Evolutionary conservation across 2,329 filamentous ascomycete genomes (phyloP), one percentile per base, ranked within the genome.

Genomic region (Metarhizium brunneum): DNA sequence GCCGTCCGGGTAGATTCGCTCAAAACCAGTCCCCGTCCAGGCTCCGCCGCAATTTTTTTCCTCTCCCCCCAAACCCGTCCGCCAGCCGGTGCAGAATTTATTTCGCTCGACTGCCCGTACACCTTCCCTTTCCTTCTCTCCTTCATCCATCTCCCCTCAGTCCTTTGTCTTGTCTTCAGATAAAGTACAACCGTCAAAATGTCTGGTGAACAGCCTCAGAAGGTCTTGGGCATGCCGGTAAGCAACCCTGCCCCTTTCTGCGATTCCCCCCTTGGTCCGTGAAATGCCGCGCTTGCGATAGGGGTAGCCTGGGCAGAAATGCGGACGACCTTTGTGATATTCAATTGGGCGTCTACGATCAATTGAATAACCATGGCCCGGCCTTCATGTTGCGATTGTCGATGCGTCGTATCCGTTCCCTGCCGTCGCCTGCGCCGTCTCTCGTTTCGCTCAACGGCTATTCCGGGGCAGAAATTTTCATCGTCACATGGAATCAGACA

Each of bases 181-280:
- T 64, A 63, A 66, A 59, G 65, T 52, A 64, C 68, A 71, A 65
- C 68, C 68, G 70, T 69, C 74, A 81, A 71, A 68, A 84, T 83
- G 80, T 75, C 79, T 72, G 63, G 69, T 65, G 73, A 75, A 67
- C 73, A 81, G 62, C 74, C 81, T 68, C 73, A 77, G 64, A 80
- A 76, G 72, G 76, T 86, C 68, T 68, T 85, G 79, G 83, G 83
- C 80, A 85, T 86, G 80, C 81, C 81, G 72, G 83, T 86, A 79
- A 79, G 81, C 78, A 38, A 29, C 38, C 56, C 52, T 53, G 43
- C 54, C 48, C 57, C 56, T 38, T 18, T 20, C 18, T 35, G 5
- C 20, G 7, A 16, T 25, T 60, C 13, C 50, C 47, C 18, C 47
- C 35, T 50, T 49, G 51, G 48, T 54, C 55, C 54, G 54, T 63